A percentile compares a stretch with the other conserved stretches of the same genome.
phyloP scores from a whole-genome alignment of 1,284 basidiomycete species.

The Anthracocystis setariae region DNA sequence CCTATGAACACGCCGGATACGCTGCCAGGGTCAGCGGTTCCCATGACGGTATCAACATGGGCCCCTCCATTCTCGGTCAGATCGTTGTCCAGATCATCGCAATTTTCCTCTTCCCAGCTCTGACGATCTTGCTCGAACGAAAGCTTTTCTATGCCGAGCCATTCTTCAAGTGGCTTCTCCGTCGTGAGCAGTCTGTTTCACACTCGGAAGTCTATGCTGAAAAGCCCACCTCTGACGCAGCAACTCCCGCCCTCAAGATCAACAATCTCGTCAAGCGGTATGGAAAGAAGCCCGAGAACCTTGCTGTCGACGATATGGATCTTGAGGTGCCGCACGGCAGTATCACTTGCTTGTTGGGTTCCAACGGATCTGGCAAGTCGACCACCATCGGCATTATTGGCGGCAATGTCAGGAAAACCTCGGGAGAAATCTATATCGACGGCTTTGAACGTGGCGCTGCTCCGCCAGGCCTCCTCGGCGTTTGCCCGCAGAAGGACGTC shows the following conservation, averaged over 20 bases:
- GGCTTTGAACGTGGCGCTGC: slow-evolving; percentile 63
- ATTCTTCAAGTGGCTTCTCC: slow-evolving; percentile 62
- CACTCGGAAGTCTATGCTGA: background rate
- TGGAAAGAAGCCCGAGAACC: slow-evolving; percentile 37
- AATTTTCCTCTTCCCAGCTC: slow-evolving; percentile 77
- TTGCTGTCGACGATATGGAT: slow-evolving; percentile 70
- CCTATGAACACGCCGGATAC: slow-evolving; percentile 75
- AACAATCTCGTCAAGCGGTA: slow-evolving; percentile 36
- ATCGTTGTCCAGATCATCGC: slow-evolving; percentile 70
- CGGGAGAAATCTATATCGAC: slow-evolving; percentile 75
- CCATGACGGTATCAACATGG: slow-evolving; percentile 59
- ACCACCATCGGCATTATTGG: slow-evolving; percentile 77
- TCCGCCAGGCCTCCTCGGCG: slow-evolving; percentile 75
- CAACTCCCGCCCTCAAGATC: slow-evolving; percentile 31
- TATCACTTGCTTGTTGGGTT: slow-evolving; percentile 79
- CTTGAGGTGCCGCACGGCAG: slow-evolving; percentile 75
- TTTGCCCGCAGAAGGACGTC: slow-evolving; percentile 85
- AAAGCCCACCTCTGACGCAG: slow-evolving; percentile 20
- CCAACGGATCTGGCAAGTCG: slow-evolving; percentile 79
- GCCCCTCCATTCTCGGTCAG: slow-evolving; percentile 73
- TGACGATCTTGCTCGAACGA: slow-evolving; percentile 75
- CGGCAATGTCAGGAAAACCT: slow-evolving; percentile 73
- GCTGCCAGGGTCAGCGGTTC: slow-evolving; percentile 72
- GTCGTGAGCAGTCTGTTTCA: slow-evolving; percentile 14
- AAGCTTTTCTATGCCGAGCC: slow-evolving; percentile 74